A percentile compares a stretch with the other conserved stretches of the same genome.
These are phyloP conservation scores for Psilocybe cyanescens DNA, from an alignment of 768 basidiomycete species.

Conservation along the genomic window DNA sequence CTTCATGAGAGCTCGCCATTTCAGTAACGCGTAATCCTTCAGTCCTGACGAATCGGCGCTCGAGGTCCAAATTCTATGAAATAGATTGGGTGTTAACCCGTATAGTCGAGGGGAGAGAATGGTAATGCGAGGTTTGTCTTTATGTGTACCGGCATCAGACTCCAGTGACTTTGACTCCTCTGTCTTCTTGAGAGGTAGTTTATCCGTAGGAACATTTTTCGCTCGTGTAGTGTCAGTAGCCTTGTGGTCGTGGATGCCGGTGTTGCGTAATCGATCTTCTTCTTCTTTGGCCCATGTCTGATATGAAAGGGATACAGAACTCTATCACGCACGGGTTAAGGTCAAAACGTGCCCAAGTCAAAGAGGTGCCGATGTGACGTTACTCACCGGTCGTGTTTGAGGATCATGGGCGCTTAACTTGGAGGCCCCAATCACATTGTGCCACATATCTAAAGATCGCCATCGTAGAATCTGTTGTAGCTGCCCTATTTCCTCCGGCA, in stretches of 20 bases:
- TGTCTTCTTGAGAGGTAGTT: background rate
- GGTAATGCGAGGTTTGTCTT: background rate
- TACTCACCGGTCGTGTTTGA: background rate
- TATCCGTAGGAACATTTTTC: background rate
- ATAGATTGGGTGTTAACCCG: background rate
- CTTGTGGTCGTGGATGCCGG: too few species aligned
- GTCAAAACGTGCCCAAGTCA: background rate
- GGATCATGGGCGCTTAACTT: conserved; percentile 3
- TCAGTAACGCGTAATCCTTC: background rate
- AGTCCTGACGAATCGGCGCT: background rate
- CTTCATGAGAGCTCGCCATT: background rate
- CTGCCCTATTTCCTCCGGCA: background rate
- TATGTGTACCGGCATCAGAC: background rate
- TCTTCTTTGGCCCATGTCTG: background rate
- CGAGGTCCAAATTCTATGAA: background rate
- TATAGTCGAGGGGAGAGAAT: conserved; percentile 1
- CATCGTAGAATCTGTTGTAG: background rate
- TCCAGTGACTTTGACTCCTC: too few species aligned
- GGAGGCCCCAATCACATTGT: background rate
- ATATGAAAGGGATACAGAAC: background rate
- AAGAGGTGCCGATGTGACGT: background rate
- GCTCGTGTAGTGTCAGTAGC: too few species aligned
- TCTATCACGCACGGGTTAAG: background rate
- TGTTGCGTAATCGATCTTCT: background rate
- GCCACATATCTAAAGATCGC: background rate